Base-by-base conservation (phyloP, 306 rosid species). In the Glycyrrhiza uralensis region DNA sequence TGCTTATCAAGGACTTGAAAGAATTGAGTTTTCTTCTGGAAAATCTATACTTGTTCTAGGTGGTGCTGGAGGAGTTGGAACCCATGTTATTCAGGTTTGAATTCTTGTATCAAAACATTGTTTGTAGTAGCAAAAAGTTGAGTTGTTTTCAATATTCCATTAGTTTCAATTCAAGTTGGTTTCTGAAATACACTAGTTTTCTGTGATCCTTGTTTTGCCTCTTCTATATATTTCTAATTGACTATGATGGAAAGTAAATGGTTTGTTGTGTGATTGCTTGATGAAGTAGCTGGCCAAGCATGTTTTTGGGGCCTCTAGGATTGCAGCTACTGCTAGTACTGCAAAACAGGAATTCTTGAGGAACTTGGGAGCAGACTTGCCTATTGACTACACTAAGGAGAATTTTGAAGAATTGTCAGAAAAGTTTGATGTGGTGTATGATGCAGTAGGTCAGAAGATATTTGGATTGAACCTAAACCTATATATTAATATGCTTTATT, bases 1-100 rank as follows among this genome's bases (percentile, higher is more conserved):
- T n/a, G 90, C 93, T 74, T 79, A 86, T 71, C 82, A 81, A 75
- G 94, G 86, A 19, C 89, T 90, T 22, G 83, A 82, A 33, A 19
- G 77, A 14, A 33, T 54, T 20, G 67, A 33, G 4, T 66, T 87
- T 20, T 83, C 87, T 39, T 67, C 84, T 20, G 84, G 79, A 4
- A 70, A 90, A 71, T 87, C 91, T 7, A 12, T 90, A 38, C 87
- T 86, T 61, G 87, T 90, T 76, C 73, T 90, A 13, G 91, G 91
- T 3, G 96, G 93, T 42, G 89, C 88, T 12, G 93, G 93, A 3
- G 93, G 91, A 45, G 88, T 87, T 29, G 96, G 96, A 71, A 61
- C 91, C 35, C 78, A 29, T 3, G 33, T 68, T 59, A 76, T 87
- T 63, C 91, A 87, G 88, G 92, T 90, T 28, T 59, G 4, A 12